Conservation (phyloP, 306 rosid species). For the Corylus avellana region DNA sequence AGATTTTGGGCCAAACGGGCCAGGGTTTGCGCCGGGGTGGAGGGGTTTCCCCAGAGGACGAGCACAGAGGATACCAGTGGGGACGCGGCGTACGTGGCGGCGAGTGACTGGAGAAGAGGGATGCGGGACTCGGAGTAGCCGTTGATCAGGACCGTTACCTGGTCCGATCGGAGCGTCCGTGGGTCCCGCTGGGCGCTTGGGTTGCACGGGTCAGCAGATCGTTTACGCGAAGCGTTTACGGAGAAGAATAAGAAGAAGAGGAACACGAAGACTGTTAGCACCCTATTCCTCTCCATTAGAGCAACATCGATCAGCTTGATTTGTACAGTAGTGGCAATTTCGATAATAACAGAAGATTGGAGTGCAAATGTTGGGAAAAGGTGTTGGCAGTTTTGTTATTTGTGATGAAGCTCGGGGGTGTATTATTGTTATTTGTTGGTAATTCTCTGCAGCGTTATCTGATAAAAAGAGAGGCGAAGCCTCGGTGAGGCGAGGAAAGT, state of each 20-base stretch:
- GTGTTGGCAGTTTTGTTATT: conserved; percentile 39
- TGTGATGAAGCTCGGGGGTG: not conserved
- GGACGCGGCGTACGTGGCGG: conserved; percentile 60
- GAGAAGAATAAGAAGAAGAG: conserved; percentile 11
- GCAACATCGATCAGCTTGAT: not conserved
- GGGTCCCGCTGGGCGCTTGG: conserved; percentile 27
- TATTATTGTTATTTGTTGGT: not conserved
- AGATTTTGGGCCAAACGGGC: conserved; percentile 50
- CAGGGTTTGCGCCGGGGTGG: conserved; percentile 47
- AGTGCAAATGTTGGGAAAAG: not conserved
- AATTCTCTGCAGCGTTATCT: conserved; percentile 1
- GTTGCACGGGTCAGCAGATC: conserved; percentile 39
- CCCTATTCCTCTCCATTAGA: conserved; percentile 20
- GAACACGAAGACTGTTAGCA: conserved; percentile 2
- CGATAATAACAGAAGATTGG: not conserved
- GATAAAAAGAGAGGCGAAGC: conserved; percentile 8
- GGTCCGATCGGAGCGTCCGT: conserved; percentile 47
- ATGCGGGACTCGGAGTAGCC: conserved; percentile 82
- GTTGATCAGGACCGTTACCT: conserved; percentile 74
- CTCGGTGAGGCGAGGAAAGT: conserved; percentile 1
- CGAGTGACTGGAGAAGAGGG: conserved; percentile 70
- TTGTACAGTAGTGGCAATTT: not conserved
- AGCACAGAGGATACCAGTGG: conserved; percentile 68
- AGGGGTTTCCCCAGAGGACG: conserved; percentile 88
- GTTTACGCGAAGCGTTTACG: conserved; percentile 14